Evolutionary conservation across 2,329 filamentous ascomycete genomes (phyloP), one percentile per base, ranked within the genome.

Genomic region (Fusarium haematococcum): DNA sequence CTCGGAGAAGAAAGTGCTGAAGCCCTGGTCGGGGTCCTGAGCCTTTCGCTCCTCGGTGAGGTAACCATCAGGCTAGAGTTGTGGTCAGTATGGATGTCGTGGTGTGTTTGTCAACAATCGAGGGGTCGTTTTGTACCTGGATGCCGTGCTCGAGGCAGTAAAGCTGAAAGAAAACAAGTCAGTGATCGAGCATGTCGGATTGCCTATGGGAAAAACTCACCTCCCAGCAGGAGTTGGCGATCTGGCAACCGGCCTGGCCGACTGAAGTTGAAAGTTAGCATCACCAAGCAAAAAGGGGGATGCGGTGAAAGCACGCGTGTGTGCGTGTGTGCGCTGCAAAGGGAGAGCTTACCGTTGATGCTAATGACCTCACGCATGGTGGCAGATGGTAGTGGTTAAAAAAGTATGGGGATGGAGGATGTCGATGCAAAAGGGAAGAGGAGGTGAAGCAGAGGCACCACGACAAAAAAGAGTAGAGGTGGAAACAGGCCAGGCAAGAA

Each of bases 191-290:
- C 35, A 73, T 79, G 75, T 85, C 81, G 37, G 77, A 67, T 20
- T 65, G 7, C 25, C 8, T 48, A 52, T 32, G 73, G 43, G 56
- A 68, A 71, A 81, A 83, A 89, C 94, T 89, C 89, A 99, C 97
- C 95, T 99, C 97, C 97, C 97, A 99, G 92, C 97, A 98, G 81
- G 97, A 97, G 91, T 99, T 99, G 89, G 96, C 97, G 84, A 99
- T 99, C 87, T 99, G 97, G 92, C 97, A 98, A 93, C 97, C 97
- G 85, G 97, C 97, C 92, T 99, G 97, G 88, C 97, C 97, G 91
- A 99, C 97, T 99, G 83, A 83, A 61, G 80, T 74, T 85, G 81
- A 82, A 79, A 77, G 88, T 93, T 84, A 93, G 90, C 81, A 86
- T 80, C 37, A 48, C 54, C 30, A 32, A 20, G 41, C 23, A 58